Percentiles rank a stretch among this genome's conserved stretches.
Evolutionary conservation across 2,329 filamentous ascomycete species (phyloP).

Genomic region (Penicillium sp.): DNA sequence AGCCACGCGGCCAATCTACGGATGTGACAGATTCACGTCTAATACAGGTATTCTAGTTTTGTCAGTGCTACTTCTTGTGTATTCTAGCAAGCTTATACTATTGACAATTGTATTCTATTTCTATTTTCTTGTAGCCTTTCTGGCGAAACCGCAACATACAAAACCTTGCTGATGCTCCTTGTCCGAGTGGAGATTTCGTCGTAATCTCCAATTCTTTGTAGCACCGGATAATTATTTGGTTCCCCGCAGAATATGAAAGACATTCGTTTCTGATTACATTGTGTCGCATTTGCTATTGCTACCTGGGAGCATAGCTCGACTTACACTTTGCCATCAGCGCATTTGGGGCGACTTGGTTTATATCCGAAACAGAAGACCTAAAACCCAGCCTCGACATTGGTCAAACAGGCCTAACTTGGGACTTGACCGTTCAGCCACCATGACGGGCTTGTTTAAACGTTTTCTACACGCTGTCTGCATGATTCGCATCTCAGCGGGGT

Average conservation of each 20-base stretch:
- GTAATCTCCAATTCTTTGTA: not conserved
- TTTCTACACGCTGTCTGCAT: slow-evolving; percentile 34
- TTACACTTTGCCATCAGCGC: not conserved
- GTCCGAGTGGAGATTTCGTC: slow-evolving; percentile 1
- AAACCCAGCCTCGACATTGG: not conserved
- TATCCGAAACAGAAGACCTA: not conserved
- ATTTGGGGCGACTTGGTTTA: not conserved
- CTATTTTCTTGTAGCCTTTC: too few relatives aligned
- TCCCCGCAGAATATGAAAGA: not conserved
- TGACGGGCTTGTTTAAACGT: slow-evolving; percentile 30
- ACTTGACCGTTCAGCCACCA: not conserved
- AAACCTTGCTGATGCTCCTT: not conserved
- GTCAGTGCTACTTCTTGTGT: not conserved
- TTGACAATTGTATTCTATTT: too few relatives aligned
- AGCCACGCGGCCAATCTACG: slow-evolving; percentile 7
- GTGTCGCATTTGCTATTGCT: not conserved
- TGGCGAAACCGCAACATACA: not conserved
- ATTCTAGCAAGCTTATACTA: not conserved
- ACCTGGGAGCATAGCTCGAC: not conserved
- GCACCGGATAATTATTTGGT: not conserved
- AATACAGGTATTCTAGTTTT: not conserved
- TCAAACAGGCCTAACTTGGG: not conserved
- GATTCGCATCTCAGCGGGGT: slow-evolving; percentile 31
- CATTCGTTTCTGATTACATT: not conserved
- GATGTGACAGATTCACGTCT: too few relatives aligned